Conservation (phyloP, 2,329 filamentous ascomycete species). For the Monilinia aucupariae region DNA sequence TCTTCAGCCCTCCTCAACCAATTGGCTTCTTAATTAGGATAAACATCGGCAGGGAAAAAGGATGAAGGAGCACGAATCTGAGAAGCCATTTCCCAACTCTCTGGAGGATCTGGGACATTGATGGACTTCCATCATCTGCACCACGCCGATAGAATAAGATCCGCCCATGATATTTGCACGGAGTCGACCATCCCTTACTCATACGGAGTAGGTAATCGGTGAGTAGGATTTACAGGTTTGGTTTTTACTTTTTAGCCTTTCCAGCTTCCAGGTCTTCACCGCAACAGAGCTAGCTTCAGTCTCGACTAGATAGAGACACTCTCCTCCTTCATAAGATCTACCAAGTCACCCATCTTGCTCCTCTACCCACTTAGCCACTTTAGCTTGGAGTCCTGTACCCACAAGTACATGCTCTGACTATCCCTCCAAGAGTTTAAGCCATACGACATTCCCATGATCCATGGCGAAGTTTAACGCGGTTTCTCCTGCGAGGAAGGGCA, state of each 20-base stretch:
- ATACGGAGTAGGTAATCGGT: background rate
- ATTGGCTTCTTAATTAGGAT: background rate
- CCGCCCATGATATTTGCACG: background rate
- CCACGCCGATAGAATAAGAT: background rate
- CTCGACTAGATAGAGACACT: background rate
- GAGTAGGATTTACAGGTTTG: background rate
- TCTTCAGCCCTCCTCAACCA: background rate
- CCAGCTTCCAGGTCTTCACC: constrained; percentile 1
- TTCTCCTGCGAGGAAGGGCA: background rate
- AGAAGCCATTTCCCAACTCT: too few species aligned
- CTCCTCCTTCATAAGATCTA: constrained; percentile 1
- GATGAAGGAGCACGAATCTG: background rate
- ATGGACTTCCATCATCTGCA: too few species aligned
- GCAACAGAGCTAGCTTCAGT: background rate
- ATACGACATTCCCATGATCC: background rate
- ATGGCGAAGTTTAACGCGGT: background rate
- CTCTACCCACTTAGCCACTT: background rate
- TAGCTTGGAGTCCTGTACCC: background rate
- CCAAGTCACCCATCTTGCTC: background rate
- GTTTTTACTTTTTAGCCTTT: background rate
- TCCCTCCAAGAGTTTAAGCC: too few species aligned
- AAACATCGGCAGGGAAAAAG: background rate
- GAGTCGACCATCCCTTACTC: background rate
- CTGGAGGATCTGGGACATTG: too few species aligned
- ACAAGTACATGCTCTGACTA: background rate